Evolutionary conservation across 2,329 filamentous ascomycete species (phyloP), one percentile per base, ranked within the genome.

Genomic region (Rutstroemia sp.): DNA sequence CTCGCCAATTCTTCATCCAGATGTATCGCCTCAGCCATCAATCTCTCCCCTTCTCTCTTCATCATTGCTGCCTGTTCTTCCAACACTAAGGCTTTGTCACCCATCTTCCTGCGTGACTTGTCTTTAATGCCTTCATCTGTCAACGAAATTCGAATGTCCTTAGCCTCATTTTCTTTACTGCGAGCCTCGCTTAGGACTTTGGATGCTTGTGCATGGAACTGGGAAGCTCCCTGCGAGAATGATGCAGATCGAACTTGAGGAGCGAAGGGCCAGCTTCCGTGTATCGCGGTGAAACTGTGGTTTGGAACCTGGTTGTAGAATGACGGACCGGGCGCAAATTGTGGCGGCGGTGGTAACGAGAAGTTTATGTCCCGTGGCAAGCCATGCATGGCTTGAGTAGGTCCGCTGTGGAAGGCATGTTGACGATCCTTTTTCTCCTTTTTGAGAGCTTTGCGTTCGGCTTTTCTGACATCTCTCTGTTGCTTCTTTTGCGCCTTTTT

Each of bases 1-100:
- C 62, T 63, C 2, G 65, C 65, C 50, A 67, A 55, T 45, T 67
- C 65, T n/a, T 19, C 42, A 54, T 67, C 65, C 42, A 66, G 30
- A 52, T 62, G 60, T 42, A 51, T 34, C 30, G 59, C 65, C 48
- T 67, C 65, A 14, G 61, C 63, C 23, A 59, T 57, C 54, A 69
- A 53, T 27, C 60, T 63, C 27, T 62, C 59, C 0, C 59, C 64
- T 23, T 67, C 65, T 18, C 59, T 60, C 25, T 57, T 62, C 49
- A 49, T 65, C 5, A 55, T 61, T 30, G 59, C 62, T 0, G 61
- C 62, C 42, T 65, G 61, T 49, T 67, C 65, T 38, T 65, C 59
- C 23, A 66, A 27, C 10, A 39, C 51, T 9, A 54, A 56, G 19
- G 62, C 62, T 23, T 63, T 57, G 14, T 61, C 16, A 54, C 38